Percentiles rank a stretch among this genome's conserved stretches.
Evolutionary conservation across 2,329 filamentous ascomycete species (phyloP).

Genomic region (Aureobasidium sp.): DNA sequence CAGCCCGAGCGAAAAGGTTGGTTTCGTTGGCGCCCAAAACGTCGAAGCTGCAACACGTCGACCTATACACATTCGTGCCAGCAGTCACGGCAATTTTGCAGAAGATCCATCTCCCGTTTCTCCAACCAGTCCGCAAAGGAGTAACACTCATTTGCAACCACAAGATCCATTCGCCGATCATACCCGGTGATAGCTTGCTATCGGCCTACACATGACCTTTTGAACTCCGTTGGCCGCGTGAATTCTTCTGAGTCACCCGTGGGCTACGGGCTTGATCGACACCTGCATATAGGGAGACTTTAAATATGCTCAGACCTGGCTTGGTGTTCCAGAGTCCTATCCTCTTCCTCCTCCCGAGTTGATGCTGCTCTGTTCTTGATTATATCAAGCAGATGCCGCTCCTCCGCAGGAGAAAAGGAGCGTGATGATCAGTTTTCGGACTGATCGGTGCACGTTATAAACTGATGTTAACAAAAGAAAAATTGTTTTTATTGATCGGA

Average conservation of each 20-base stretch:
- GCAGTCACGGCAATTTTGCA: slow-evolving; percentile 36
- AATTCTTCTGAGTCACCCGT: slow-evolving; percentile 31
- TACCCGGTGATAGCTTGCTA: slow-evolving; percentile 29
- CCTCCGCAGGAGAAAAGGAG: slow-evolving; percentile 28
- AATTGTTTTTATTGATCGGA: slow-evolving; percentile 21
- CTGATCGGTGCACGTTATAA: slow-evolving; percentile 25
- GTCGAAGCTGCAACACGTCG: slow-evolving; percentile 34
- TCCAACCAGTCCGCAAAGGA: slow-evolving; percentile 21
- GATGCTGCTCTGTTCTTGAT: slow-evolving; percentile 13
- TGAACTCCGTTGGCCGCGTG: slow-evolving; percentile 28
- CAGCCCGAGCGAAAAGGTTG: slow-evolving; percentile 32
- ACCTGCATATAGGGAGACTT: slow-evolving; percentile 24
- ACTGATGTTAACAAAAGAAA: slow-evolving; percentile 20
- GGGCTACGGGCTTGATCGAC: slow-evolving; percentile 19
- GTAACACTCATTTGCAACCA: slow-evolving; percentile 21
- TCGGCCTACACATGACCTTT: slow-evolving; percentile 37
- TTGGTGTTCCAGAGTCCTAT: slow-evolving; percentile 19
- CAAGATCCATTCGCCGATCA: slow-evolving; percentile 34
- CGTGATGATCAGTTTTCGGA: slow-evolving; percentile 30
- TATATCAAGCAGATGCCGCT: slow-evolving; percentile 22
- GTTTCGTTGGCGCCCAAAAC: slow-evolving; percentile 33
- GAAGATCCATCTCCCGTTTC: slow-evolving; percentile 34
- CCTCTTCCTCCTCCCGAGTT: slow-evolving; percentile 7
- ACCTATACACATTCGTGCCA: slow-evolving; percentile 35
- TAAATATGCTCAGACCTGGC: slow-evolving; percentile 28